Evolutionary conservation across 768 basidiomycete genomes (phyloP).

Genomic region (Suillus subaureus): DNA sequence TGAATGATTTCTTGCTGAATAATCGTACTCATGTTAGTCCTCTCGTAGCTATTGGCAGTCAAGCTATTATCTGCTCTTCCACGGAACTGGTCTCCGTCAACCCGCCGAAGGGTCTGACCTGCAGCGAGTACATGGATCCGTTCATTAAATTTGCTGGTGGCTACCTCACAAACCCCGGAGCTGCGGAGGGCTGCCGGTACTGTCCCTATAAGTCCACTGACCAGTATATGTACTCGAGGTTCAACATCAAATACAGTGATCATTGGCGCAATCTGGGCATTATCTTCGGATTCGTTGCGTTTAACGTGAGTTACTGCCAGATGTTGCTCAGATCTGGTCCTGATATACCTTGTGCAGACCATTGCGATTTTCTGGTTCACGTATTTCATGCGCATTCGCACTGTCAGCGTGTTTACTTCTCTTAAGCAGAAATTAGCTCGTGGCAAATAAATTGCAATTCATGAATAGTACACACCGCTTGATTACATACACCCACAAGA

Average conservation of each 20-base stretch:
- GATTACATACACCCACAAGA: not conserved
- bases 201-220: conserved; percentile 65
- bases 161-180: conserved; percentile 45
- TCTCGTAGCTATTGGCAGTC: conserved; percentile 51
- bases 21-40: not conserved
- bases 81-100: conserved; percentile 62
- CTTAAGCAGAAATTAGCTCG: conserved; percentile 3
- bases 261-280: conserved; percentile 52
- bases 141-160: conserved; percentile 48
- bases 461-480: not conserved
- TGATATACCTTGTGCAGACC: conserved; percentile 15
- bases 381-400: conserved; percentile 29
- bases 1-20: not conserved
- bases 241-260: conserved; percentile 62
- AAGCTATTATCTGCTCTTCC: conserved; percentile 53
- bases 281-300: conserved; percentile 43
- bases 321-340: not conserved
- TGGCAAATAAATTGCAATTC: not conserved
- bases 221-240: conserved; percentile 41
- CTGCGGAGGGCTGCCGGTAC: conserved; percentile 45
- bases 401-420: conserved; percentile 16
- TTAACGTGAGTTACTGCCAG: conserved; percentile 40
- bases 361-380: conserved; percentile 23
- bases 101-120: conserved; percentile 49
- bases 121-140: conserved; percentile 44